Conservation (phyloP, 352 stramenopile species). For the Albugo laibachii region DNA sequence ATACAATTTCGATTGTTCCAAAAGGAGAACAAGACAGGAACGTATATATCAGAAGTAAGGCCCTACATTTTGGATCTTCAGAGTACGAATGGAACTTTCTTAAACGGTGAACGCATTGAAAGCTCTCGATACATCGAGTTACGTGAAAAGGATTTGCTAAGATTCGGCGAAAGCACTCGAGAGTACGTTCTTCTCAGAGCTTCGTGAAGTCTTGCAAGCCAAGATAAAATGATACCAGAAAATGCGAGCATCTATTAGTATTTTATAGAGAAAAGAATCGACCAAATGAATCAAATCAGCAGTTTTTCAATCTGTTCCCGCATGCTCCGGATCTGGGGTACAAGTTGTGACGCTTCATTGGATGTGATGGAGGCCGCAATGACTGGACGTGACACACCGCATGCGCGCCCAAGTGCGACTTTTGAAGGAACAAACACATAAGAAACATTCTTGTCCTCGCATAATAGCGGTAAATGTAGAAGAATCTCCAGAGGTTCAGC, state of each 20-base stretch:
- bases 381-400: constrained; percentile 96
- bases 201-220: constrained; percentile 4
- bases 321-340: constrained; percentile 97
- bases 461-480: constrained; percentile 96
- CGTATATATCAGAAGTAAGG: constrained; percentile 34
- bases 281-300: constrained; percentile 86
- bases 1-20: constrained; percentile 87
- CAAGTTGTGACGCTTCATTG: constrained; percentile 98
- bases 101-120: constrained; percentile 91
- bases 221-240: too few species aligned
- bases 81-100: constrained; percentile 93
- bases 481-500: constrained; percentile 99
- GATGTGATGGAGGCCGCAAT: constrained; percentile 98
- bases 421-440: constrained; percentile 92
- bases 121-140: constrained; percentile 93
- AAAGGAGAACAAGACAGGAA: constrained; percentile 20
- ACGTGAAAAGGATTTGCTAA: constrained; percentile 88
- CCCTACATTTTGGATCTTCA: constrained; percentile 98
- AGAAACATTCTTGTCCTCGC: constrained; percentile 95
- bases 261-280: constrained; percentile 1
- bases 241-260: too few species aligned
- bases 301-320: constrained; percentile 99
- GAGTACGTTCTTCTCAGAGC: constrained; percentile 93
- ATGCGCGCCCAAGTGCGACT: constrained; percentile 95
- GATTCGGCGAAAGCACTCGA: constrained; percentile 90